A percentile compares a stretch with the other conserved stretches of the same genome.
These are phyloP conservation scores for Kluyveromyces lactis DNA, from an alignment of 805 yeast species.

Conservation along the genomic window DNA sequence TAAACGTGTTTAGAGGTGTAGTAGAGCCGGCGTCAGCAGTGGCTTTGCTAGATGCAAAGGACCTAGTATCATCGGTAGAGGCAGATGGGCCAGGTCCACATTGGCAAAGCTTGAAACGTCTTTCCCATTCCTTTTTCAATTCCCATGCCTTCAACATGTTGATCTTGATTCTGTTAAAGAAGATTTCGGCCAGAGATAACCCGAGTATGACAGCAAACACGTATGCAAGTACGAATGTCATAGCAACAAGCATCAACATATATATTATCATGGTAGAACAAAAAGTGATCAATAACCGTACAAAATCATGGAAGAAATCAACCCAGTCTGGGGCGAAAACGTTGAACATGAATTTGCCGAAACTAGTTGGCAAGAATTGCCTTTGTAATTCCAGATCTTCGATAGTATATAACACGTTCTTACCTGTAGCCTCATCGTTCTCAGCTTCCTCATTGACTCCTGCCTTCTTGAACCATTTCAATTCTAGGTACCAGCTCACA, in stretches of 20 bases:
- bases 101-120: conserved; percentile 7
- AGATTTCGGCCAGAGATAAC: conserved; percentile 59
- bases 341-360: conserved; percentile 20
- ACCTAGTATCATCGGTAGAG: conserved; percentile 2
- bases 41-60: not conserved
- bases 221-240: conserved; percentile 59
- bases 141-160: conserved; percentile 27
- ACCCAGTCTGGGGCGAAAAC: conserved; percentile 23
- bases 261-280: conserved; percentile 59
- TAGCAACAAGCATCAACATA: conserved; percentile 70
- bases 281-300: conserved; percentile 49
- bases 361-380: conserved; percentile 21
- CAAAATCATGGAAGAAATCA: conserved; percentile 35
- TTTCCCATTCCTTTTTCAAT: conserved; percentile 21
- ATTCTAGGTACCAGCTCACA: conserved; percentile 55
- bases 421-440: not conserved
- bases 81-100: conserved; percentile 25
- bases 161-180: conserved; percentile 46
- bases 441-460: conserved; percentile 6
- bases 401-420: conserved; percentile 3
- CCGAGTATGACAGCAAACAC: conserved; percentile 71
- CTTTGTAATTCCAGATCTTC: conserved; percentile 11
- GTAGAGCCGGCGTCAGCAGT: not conserved
- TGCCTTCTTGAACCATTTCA: conserved; percentile 46
- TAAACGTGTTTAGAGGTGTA: too few species aligned